Evolutionary conservation across 305 asterid species (phyloP), one percentile per base, ranked within the genome.

Genomic region (Fraxinus floribunda): DNA sequence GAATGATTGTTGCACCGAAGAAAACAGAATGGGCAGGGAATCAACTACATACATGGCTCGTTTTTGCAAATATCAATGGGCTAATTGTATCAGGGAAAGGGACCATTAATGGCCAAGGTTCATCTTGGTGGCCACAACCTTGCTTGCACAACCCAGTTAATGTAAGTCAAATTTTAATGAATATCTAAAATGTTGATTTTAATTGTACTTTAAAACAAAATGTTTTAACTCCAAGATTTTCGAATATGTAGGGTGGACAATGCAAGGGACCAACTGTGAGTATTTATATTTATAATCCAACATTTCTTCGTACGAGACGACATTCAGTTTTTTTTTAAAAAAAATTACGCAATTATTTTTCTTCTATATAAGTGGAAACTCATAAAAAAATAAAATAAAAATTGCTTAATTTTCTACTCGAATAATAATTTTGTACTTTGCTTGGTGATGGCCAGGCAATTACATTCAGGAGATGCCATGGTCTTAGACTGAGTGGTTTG

Each of bases 261-360:
- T 92, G 94, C 90, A 89, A 87, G 80, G 94, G 93, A 78, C 94
- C 96, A 77, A 72, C 86, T 5, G 94, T 84, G 55, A 79, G 92
- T 57, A 57, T 57, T 55, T 18, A 57, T 18, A 57, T 57, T 57
- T 57, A 18, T 57, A 57, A 18, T 57, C 66, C 66, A 6, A n/a
- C 8, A n/a, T 55, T 55, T 55, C 3, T 1, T 49, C 22, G 20
- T 5, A 5, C 26, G 18, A 5, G 22, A n/a, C 9, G 9, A 1
- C 24, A n/a, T 55, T 52, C 22, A 52, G 4, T 4, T 49, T 52
- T 15, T 39, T 39, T 7, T 38, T 38, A 0, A 41, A 9, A 11
- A 13, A 55, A 1, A n/a, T n/a, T 55, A 55, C 1, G 64, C 62
- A 4, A 20, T 49, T 49, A 4, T 4, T 49, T 52, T 52, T 52